A percentile compares a stretch with the other conserved stretches of the same genome.
Conservation (phyloP, 306 rosid genomes). For the Fagus sylvatica region DNA sequence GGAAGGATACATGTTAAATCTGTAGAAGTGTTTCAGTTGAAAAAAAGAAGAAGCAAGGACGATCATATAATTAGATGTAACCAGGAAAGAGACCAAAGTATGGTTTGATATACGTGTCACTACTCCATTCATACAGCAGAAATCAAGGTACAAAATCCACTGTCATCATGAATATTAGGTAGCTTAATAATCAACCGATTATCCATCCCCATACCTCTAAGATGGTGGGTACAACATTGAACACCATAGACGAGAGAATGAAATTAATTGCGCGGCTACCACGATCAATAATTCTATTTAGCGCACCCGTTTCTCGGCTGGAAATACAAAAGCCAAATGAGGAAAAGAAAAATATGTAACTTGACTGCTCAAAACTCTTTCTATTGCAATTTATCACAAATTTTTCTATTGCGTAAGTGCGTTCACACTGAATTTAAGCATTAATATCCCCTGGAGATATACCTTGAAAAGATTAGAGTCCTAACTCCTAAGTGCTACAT, state of each 20-base stretch:
- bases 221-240: constrained; percentile 91
- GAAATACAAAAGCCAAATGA: constrained; percentile 20
- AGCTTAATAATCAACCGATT: constrained; percentile 22
- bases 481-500: background rate
- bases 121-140: background rate
- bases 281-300: constrained; percentile 93
- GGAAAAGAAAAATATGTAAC: constrained; percentile 12
- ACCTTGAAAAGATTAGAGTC: background rate
- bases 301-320: constrained; percentile 98
- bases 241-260: constrained; percentile 94
- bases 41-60: constrained; percentile 34
- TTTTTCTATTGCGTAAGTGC: background rate
- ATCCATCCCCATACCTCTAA: constrained; percentile 70
- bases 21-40: constrained; percentile 42
- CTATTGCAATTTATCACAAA: constrained; percentile 1
- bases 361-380: constrained; percentile 7
- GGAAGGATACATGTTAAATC: constrained; percentile 65
- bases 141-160: constrained; percentile 10
- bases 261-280: constrained; percentile 97
- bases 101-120: constrained; percentile 14
- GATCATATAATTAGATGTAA: constrained; percentile 22
- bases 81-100: constrained; percentile 6
- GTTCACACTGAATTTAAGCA: background rate
- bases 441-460: background rate
- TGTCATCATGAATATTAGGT: constrained; percentile 5